Evolutionary conservation across 148 eudicot genomes (phyloP), one percentile per base, ranked within the genome.

Genomic region (Camellia sinensis): DNA sequence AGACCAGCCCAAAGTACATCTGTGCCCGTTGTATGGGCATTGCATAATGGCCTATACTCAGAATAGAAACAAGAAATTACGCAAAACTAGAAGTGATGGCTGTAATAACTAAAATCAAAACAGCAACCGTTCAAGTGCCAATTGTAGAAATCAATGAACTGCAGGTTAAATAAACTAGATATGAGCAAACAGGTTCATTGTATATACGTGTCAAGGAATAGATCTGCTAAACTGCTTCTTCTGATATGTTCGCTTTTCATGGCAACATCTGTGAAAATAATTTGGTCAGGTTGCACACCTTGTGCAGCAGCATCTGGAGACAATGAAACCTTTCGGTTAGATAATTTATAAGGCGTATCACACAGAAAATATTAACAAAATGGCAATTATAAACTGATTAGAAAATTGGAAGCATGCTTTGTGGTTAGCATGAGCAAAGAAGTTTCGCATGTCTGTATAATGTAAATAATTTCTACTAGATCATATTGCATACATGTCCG

Each of bases 1-100:
- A 94, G 81, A 82, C 98, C 98, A 77, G 98, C 98, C 98, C 98
- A 94, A 70, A 94, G 91, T 85, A 92, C 86, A 87, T 94, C 98
- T 15, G 98, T 94, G 61, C 98, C 98, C 52, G 98, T 94, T 41
- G 98, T 94, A 76, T 94, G 98, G 18, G 94, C 98, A 84, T 94
- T 94, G 87, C 98, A 94, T 63, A 94, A 81, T 14, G 98, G 98
- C 87, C 98, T 94, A 29, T 29, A 75, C 65, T 8, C 75, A 61
- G 50, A 29, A 69, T 13, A 43, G 79, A 21, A 76, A 67, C 73
- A 52, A 72, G 40, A 60, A 29, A 67, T 6, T 14, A 21, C 22
- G 10, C n/a, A 70, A 46, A 61, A 61, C 21, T 61, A 3, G 21
- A 61, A 15, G 5, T 6, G 4, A 17, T 3, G 14, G 40, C 13